phyloP scores from a whole-genome alignment of 2,329 filamentous ascomycete genomes.

The Cladosporium velox region DNA sequence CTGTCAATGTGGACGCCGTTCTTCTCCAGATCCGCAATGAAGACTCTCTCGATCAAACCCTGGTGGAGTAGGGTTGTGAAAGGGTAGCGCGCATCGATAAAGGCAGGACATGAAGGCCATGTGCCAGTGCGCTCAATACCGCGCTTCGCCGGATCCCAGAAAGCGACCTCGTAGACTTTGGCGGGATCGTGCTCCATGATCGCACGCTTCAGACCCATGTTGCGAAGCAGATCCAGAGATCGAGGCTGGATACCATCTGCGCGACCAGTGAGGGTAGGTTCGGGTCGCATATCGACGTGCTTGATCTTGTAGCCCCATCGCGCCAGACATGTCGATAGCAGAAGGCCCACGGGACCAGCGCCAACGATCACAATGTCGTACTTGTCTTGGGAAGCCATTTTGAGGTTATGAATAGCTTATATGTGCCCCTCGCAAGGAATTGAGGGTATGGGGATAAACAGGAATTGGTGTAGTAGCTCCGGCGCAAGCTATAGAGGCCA shows the following conservation, averaged over 20 bases:
- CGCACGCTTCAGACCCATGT: constrained; percentile 83
- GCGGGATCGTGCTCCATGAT: constrained; percentile 88
- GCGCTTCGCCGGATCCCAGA: constrained; percentile 61
- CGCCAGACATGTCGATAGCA: constrained; percentile 83
- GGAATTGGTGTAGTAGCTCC: not conserved
- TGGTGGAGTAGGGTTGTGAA: constrained; percentile 65
- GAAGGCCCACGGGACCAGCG: constrained; percentile 83
- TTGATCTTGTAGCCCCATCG: constrained; percentile 95
- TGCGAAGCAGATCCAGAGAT: constrained; percentile 80
- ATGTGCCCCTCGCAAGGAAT: not conserved
- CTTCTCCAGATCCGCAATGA: constrained; percentile 63
- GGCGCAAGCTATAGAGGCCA: constrained; percentile 4
- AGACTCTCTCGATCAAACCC: constrained; percentile 63
- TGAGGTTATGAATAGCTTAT: not conserved
- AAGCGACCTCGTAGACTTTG: constrained; percentile 73
- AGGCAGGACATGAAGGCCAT: constrained; percentile 87
- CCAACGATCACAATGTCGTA: constrained; percentile 81
- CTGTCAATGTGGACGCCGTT: constrained; percentile 58
- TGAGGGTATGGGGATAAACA: not conserved
- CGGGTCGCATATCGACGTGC: constrained; percentile 87
- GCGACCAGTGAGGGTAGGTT: constrained; percentile 81
- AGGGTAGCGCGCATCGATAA: constrained; percentile 67
- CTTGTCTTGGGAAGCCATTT: constrained; percentile 40
- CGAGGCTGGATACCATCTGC: constrained; percentile 91
- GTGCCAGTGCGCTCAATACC: constrained; percentile 63